Base-by-base conservation (phyloP, 2,329 filamentous ascomycete species). In the Cercospora canescens region DNA sequence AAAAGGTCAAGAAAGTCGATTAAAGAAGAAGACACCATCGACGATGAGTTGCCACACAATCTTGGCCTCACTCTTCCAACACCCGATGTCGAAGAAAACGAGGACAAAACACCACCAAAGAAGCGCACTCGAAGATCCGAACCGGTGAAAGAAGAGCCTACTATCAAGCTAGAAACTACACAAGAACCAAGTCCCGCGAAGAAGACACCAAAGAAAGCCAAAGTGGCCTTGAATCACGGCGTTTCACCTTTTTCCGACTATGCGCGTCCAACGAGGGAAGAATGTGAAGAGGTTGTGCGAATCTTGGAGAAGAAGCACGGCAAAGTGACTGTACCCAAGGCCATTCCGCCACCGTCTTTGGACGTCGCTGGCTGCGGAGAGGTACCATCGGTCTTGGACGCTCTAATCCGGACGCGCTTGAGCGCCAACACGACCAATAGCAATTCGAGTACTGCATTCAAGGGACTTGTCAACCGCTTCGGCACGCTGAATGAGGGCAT, bases 281-380 rank as follows among this genome's bases (percentile, higher is more conserved):
- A 92, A 71, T 94, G 91, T 74, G 83, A 89, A 68, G 84, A 90
- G 72, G 90, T 94, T 4, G 86, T 88, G 63, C 79, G 82, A 1
- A 80, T 94, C 2, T 84, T 96, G 0, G 85, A 87, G 1, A 81
- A 83, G 12, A 76, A 87, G 0, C 91, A 96, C 72, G 91, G 90
- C 1, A 82, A 87, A 62, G 84, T 90, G 14, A 81, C 81, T 55
- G 83, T 86, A 1, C 92, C 92, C 0, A 81, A 86, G n/a, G 85
- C 83, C 1, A 87, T 94, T 8, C 90, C 91, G 1, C 81, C 86
- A 4, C 90, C 91, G 0, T 92, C 91, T 5, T 81, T 91, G 6
- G 87, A 87, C 7, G 84, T 91, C 3, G 88, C 92, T 12, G 92
- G 92, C 18, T 90, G 88, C 69, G 88, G 88, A 35, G 87, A 89